Evolutionary conservation across 2,329 filamentous ascomycete genomes (phyloP), one percentile per base, ranked within the genome.

Genomic region (Colletotrichum tropicicola): DNA sequence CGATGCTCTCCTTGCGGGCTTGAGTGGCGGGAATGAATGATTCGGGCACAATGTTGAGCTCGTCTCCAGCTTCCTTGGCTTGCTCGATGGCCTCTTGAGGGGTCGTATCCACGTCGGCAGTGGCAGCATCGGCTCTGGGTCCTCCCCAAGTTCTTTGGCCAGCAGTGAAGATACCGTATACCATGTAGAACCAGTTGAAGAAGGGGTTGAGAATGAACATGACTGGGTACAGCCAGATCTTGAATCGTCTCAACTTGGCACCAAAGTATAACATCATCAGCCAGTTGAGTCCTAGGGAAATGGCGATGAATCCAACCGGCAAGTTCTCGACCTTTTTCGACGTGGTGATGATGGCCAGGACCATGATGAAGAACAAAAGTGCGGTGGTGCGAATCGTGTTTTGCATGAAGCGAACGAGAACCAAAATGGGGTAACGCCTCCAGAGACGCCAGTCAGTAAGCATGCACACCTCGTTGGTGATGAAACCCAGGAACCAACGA

Each of bases 401-500:
- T 73, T 98, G 94, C 87, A 96, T 93, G 77, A 98, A 96, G 37
- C 95, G 90, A 41, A 98, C 91, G 37, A 97, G 73, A 53, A 94
- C 90, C 44, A 99, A 85, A 55, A 97, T 85, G 0, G 96, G 94
- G 77, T 98, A 98, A 54, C 93, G 88, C 76, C 87, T 92, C 95
- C 95, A 98, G 27, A 98, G 84, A 64, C 96, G 89, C 78, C 92
- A 89, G 78, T 98, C 95, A 2, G 96, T 98, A 80, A 99, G 83
- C 96, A 98, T 98, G 80, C 94, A 98, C 7, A 94, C 95, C 77
- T 98, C 95, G 77, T 99, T 99, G 15, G 95, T 98, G 80, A 98
- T 94, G 78, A 97, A 98, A 28, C 95, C 95, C 44, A 98, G 84
- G 77, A 98, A 98, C 96, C 96, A 99, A 74, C 96, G 88, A 59